These are phyloP conservation scores for Hyparrhenia diplandra DNA, from an alignment of 176 grass and related monocot species.

Conservation along the genomic window DNA sequence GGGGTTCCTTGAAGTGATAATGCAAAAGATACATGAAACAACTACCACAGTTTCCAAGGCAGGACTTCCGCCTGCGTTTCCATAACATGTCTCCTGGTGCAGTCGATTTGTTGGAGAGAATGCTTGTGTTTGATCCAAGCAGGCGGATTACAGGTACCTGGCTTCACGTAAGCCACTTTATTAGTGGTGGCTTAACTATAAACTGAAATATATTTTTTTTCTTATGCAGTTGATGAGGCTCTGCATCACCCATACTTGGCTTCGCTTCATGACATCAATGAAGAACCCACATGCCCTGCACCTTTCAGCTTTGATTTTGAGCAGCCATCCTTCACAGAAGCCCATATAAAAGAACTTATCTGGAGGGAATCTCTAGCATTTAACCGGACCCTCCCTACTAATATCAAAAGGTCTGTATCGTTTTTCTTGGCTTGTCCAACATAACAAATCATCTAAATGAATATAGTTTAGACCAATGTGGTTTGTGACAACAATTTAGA, in stretches of 20 bases:
- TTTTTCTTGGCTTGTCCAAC: background rate
- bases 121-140: constrained; percentile 98
- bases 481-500: background rate
- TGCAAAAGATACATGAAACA: constrained; percentile 89
- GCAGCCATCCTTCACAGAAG: constrained; percentile 83
- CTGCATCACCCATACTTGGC: constrained; percentile 85
- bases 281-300: constrained; percentile 77
- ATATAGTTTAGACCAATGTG: background rate
- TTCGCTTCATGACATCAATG: constrained; percentile 91
- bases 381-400: constrained; percentile 68
- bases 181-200: constrained; percentile 26
- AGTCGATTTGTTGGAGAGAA: constrained; percentile 80
- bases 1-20: constrained; percentile 91
- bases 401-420: constrained; percentile 46
- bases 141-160: constrained; percentile 78
- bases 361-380: constrained; percentile 87
- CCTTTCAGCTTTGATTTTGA: constrained; percentile 95
- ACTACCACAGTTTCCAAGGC: constrained; percentile 72
- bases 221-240: constrained; percentile 81
- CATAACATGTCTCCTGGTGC: constrained; percentile 79
- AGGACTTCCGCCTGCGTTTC: constrained; percentile 66
- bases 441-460: background rate
- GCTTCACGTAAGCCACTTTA: constrained; percentile 11
- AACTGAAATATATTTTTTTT: constrained; percentile 1
- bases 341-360: constrained; percentile 95